These are phyloP conservation scores for Simmondsia chinensis DNA, from an alignment of 148 eudicot genomes.

Conservation along the genomic window DNA sequence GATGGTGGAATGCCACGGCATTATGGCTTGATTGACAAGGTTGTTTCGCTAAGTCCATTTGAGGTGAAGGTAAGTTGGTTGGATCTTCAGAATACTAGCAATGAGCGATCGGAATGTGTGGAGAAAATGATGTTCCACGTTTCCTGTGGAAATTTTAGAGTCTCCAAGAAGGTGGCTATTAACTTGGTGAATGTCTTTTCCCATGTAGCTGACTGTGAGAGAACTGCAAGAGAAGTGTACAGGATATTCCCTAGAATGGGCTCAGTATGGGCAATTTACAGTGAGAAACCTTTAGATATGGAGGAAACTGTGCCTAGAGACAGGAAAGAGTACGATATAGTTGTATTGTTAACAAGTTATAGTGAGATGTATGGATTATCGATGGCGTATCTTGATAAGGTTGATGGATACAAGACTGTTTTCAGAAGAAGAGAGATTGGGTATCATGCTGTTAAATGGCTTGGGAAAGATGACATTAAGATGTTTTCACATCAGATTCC, in stretches of 20 bases:
- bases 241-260: slow-evolving; percentile 77
- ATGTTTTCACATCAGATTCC: slow-evolving; percentile 89
- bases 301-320: slow-evolving; percentile 17
- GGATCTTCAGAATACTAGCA: slow-evolving; percentile 37
- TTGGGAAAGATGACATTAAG: slow-evolving; percentile 45
- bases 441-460: slow-evolving; percentile 48
- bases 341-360: slow-evolving; percentile 59
- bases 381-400: slow-evolving; percentile 77
- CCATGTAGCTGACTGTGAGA: slow-evolving; percentile 56
- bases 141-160: slow-evolving; percentile 77
- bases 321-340: slow-evolving; percentile 43
- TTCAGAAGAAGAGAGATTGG: slow-evolving; percentile 71
- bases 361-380: slow-evolving; percentile 63
- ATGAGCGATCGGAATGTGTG: slow-evolving; percentile 27
- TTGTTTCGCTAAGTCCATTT: slow-evolving; percentile 61
- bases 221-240: slow-evolving; percentile 71
- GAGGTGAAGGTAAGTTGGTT: slow-evolving; percentile 65
- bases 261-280: slow-evolving; percentile 78
- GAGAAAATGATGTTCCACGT: slow-evolving; percentile 46
- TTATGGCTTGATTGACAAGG: slow-evolving; percentile 70
- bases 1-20: slow-evolving; percentile 94
- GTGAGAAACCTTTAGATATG: slow-evolving; percentile 19
- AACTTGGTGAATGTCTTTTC: slow-evolving; percentile 63
- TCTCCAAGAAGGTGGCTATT: slow-evolving; percentile 31
- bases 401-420: slow-evolving; percentile 60